These are phyloP conservation scores for Halenospora varia DNA, from an alignment of 495 filamentous ascomycete species.

Conservation along the genomic window DNA sequence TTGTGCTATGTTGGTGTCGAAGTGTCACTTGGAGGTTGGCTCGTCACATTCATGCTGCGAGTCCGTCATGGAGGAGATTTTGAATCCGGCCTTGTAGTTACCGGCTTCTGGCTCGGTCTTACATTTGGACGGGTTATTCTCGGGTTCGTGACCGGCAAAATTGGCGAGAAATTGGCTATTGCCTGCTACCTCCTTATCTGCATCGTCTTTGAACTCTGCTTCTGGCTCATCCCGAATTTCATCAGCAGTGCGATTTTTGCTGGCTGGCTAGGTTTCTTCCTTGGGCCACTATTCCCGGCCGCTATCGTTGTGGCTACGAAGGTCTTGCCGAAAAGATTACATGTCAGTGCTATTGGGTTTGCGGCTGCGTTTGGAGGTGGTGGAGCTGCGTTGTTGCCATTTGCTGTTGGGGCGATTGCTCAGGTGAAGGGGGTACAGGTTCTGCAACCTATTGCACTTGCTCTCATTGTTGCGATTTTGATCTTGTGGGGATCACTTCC, in stretches of 20 bases:
- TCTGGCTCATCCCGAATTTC: constrained; percentile 79
- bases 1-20: constrained; percentile 82
- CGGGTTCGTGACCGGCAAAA: constrained; percentile 59
- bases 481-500: constrained; percentile 23
- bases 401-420: constrained; percentile 79
- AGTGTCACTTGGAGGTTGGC: constrained; percentile 83
- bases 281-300: constrained; percentile 79
- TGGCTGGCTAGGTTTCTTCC: constrained; percentile 68
- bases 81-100: constrained; percentile 71
- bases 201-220: constrained; percentile 68
- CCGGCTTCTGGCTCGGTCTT: constrained; percentile 83
- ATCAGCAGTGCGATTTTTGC: constrained; percentile 71
- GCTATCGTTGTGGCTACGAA: constrained; percentile 78
- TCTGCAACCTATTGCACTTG: constrained; percentile 21
- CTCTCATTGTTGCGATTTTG: constrained; percentile 17
- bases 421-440: constrained; percentile 74
- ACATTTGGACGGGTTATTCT: constrained; percentile 71
- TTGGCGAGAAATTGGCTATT: constrained; percentile 70
- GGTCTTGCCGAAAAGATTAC: constrained; percentile 69
- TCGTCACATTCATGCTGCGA: constrained; percentile 78
- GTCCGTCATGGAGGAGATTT: constrained; percentile 69
- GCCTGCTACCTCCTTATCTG: constrained; percentile 57
- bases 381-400: constrained; percentile 78
- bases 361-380: constrained; percentile 75
- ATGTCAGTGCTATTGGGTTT: constrained; percentile 81